Evolutionary conservation across 768 basidiomycete species (phyloP).

Genomic region (Pleurotus pulmonarius): DNA sequence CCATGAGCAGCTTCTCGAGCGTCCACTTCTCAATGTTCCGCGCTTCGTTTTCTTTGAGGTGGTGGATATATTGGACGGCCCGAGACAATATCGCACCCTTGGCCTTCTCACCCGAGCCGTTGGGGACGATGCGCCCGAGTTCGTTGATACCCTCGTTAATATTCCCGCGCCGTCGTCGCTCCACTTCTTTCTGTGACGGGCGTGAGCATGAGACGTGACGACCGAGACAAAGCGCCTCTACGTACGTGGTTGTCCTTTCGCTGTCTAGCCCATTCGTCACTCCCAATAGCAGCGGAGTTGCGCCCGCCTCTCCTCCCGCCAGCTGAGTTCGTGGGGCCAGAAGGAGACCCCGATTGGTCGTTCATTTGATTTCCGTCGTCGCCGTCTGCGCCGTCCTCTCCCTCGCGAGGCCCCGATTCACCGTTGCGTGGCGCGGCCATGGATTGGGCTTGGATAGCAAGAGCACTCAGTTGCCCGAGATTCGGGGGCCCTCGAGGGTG

Average conservation of each 20-base stretch:
- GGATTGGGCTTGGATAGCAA: constrained; percentile 35
- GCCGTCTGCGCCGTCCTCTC: constrained; percentile 24
- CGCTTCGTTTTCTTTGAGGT: constrained; percentile 87
- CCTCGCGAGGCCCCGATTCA: constrained; percentile 10
- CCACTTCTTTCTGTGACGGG: constrained; percentile 88
- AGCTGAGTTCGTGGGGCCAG: constrained; percentile 22
- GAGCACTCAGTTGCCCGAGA: constrained; percentile 52
- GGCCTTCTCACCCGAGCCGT: constrained; percentile 80
- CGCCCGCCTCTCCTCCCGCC: constrained; percentile 50
- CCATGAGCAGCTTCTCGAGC: constrained; percentile 87
- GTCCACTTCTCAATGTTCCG: constrained; percentile 94
- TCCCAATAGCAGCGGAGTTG: constrained; percentile 54
- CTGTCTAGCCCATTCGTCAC: constrained; percentile 76
- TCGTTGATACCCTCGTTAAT: constrained; percentile 97
- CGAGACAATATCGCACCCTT: constrained; percentile 87
- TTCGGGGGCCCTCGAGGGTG: constrained; percentile 68
- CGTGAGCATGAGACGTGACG: not conserved
- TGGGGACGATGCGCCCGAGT: constrained; percentile 85
- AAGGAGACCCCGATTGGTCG: constrained; percentile 10
- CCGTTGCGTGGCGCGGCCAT: constrained; percentile 9
- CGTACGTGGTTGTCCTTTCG: constrained; percentile 81
- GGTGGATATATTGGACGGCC: constrained; percentile 89
- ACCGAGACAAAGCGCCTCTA: constrained; percentile 6
- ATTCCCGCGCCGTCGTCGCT: constrained; percentile 89
- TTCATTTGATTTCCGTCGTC: constrained; percentile 21